These are phyloP conservation scores for Pythium rhizo-oryzae DNA, from an alignment of 352 stramenopile genomes.

Conservation along the genomic window DNA sequence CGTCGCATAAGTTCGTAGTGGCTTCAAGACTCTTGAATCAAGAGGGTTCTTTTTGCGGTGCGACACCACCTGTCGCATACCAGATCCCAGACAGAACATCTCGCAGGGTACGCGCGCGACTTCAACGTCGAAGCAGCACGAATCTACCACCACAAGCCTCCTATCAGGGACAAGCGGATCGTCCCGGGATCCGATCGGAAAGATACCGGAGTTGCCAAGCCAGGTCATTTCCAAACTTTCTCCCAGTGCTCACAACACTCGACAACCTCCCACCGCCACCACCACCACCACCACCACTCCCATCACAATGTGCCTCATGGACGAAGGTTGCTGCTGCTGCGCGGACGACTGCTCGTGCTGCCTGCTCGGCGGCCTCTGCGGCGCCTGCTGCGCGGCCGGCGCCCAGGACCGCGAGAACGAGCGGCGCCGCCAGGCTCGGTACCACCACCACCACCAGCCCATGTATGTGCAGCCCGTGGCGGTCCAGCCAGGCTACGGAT, in stretches of 20 bases:
- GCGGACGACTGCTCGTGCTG: slow-evolving; percentile 18
- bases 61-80: slow-evolving; percentile 11
- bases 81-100: not conserved
- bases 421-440: not conserved
- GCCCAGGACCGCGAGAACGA: not conserved
- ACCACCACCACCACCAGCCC: slow-evolving; percentile 8
- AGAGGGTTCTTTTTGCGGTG: not conserved
- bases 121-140: no score
- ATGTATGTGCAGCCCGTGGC: slow-evolving; percentile 15
- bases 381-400: not conserved
- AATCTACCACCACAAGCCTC: not conserved
- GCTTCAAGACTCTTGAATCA: no score
- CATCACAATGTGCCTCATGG: not conserved
- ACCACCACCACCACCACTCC: not conserved
- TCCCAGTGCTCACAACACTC: not conserved
- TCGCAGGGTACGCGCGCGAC: no score
- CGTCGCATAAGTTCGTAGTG: not conserved
- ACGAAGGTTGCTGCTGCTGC: not conserved
- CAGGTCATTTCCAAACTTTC: slow-evolving; percentile 3
- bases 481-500: not conserved
- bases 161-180: no score
- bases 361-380: slow-evolving; percentile 6
- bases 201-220: no score
- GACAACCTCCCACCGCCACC: not conserved
- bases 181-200: no score